Conservation (phyloP, 495 filamentous ascomycete species). For the Penicillium verhagenii region DNA sequence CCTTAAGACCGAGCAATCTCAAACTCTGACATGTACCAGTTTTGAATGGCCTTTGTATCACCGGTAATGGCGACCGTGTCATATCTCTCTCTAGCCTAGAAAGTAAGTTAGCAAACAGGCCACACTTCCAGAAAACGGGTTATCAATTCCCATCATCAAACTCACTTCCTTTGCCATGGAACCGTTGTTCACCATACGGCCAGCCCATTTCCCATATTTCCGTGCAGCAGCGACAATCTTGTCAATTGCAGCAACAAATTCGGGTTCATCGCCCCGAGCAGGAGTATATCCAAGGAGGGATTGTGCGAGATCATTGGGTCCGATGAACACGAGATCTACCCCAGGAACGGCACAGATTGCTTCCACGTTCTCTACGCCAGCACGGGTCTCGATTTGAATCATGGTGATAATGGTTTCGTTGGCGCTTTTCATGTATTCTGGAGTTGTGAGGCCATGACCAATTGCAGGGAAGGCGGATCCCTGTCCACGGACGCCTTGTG, state of each 20-base stretch:
- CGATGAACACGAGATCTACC: constrained; percentile 35
- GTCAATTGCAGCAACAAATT: constrained; percentile 31
- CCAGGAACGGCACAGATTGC: constrained; percentile 28
- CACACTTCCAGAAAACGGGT: too few relatives aligned
- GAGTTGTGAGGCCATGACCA: constrained; percentile 30
- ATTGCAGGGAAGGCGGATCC: constrained; percentile 25
- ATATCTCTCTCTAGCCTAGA: constrained; percentile 22
- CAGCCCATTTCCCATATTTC: constrained; percentile 34
- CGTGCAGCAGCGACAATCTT: constrained; percentile 31
- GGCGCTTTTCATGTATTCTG: constrained; percentile 32
- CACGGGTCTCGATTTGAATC: constrained; percentile 33
- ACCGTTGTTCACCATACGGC: constrained; percentile 32
- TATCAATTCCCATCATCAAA: too few relatives aligned
- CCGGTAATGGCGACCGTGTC: constrained; percentile 35
- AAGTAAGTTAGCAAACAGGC: too few relatives aligned
- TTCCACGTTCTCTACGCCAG: constrained; percentile 32
- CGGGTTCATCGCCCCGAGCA: constrained; percentile 33
- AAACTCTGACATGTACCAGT: constrained; percentile 37
- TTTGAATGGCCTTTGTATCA: constrained; percentile 35
- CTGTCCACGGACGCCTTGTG: constrained; percentile 55
- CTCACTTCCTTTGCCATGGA: constrained; percentile 24
- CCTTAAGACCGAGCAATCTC: constrained; percentile 31
- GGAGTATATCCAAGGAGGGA: constrained; percentile 29
- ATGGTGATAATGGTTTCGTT: constrained; percentile 34
- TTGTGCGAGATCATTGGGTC: constrained; percentile 35